Base-by-base conservation (phyloP, 352 stramenopile species). In the Globisporangium apiculatum region DNA sequence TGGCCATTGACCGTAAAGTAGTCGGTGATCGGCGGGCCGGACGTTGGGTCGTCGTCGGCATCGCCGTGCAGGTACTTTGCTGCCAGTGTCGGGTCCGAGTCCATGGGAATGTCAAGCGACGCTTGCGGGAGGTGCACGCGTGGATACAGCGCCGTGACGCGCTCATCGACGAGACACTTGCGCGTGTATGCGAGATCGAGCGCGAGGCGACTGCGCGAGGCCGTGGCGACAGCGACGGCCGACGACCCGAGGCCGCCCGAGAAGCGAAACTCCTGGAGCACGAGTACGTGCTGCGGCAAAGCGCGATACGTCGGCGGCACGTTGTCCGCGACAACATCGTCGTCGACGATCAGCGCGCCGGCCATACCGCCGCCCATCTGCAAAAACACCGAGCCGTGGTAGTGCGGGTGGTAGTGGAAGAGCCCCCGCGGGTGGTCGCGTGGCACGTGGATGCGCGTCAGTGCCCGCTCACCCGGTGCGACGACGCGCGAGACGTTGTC, bases 361-460 rank as follows among this genome's bases (percentile, higher is more conserved):
- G 77, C 78, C 73, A 93, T 91, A 7, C 81, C 84, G 11, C 85
- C 85, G 3, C 72, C 74, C 59, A 91, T 79, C 58, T 96, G 86
- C 56, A 86, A 43, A 52, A 84, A 82, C 17, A 90, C 86, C 0
- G 67, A 82, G 11, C 79, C 82, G 59, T 91, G 82, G 59, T 83
- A 87, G 69, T 95, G 85, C 51, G 85, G 83, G 58, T 95, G 85
- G 68, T 95, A 95, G 65, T 89, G 82, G 61, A 89, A 95, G 9
- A 87, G 58, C 4, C 85, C 85, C 41, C 75, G 71, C 14, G 81
- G 83, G 49, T 95, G 85, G 51, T 83, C 73, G 15, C 55, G 48
- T 2, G 79, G 81, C 18, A 95, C 58, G 11, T 87, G 60, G 50
- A 89, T 68, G 37, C 72, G 64, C 7, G 72, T 87, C 18, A 80